phyloP scores from a whole-genome alignment of 768 basidiomycete genomes.

The Gloeophyllum trabeum region DNA sequence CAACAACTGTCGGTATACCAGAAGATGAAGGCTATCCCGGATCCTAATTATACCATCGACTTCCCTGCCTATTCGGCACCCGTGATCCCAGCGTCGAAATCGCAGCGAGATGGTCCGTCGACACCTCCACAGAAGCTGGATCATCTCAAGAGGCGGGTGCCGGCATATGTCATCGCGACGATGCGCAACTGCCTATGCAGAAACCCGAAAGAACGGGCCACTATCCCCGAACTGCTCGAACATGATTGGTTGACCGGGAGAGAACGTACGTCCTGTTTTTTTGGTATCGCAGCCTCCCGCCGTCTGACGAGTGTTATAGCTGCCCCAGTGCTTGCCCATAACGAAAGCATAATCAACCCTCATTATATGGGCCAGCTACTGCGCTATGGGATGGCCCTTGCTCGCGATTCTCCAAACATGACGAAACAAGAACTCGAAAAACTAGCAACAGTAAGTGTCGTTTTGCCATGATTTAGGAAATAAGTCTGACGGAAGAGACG shows the following conservation, averaged over 20 bases:
- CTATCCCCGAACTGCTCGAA: conserved; percentile 78
- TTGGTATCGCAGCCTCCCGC: too few relatives aligned
- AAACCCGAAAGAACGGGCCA: conserved; percentile 72
- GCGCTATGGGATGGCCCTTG: conserved; percentile 60
- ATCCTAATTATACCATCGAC: conserved; percentile 63
- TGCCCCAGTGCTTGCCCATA: conserved; percentile 21
- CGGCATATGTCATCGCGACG: conserved; percentile 61
- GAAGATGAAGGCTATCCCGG: conserved; percentile 93
- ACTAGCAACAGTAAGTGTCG: too few relatives aligned
- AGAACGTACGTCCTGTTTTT: conserved; percentile 40
- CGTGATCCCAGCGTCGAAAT: conserved; percentile 25
- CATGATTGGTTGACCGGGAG: conserved; percentile 70
- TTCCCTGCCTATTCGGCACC: conserved; percentile 66
- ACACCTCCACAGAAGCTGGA: conserved; percentile 48
- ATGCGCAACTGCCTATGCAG: conserved; percentile 78
- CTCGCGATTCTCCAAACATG: too few relatives aligned
- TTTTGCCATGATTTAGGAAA: too few relatives aligned
- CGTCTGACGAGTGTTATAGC: too few relatives aligned
- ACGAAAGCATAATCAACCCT: conserved; percentile 69
- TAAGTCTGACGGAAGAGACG: too few relatives aligned
- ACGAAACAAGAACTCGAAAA: too few relatives aligned
- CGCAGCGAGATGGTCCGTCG: conserved; percentile 15
- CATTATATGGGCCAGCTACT: conserved; percentile 73
- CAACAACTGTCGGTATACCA: conserved; percentile 70
- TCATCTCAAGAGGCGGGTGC: conserved; percentile 62